These are phyloP conservation scores for Colletotrichum sp. DNA, from an alignment of 2,329 filamentous ascomycete species.

Conservation along the genomic window DNA sequence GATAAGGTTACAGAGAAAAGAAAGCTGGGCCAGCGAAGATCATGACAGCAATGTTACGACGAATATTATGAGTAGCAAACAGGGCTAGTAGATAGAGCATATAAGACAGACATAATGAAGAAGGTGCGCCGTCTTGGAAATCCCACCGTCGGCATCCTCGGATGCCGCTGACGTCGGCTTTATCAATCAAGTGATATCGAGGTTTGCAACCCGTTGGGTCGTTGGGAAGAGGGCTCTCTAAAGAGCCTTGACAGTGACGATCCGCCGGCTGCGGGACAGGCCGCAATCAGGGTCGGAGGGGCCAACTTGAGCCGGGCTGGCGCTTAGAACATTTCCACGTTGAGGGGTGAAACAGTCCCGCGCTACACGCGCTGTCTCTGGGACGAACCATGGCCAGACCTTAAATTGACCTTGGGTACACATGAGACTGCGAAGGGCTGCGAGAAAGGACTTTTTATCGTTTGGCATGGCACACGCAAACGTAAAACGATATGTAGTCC, in stretches of 20 bases:
- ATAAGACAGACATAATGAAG: not conserved
- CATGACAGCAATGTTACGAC: not conserved
- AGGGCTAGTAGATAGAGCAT: not conserved
- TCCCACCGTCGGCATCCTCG: no score
- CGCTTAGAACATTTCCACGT: not conserved
- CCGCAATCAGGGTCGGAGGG: not conserved
- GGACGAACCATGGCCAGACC: conserved; percentile 15
- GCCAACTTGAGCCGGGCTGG: not conserved
- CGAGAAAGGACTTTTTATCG: not conserved
- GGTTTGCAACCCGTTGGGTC: not conserved
- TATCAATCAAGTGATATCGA: not conserved
- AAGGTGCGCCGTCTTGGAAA: not conserved
- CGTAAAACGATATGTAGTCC: not conserved
- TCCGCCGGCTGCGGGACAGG: not conserved
- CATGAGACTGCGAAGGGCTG: not conserved
- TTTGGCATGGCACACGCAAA: not conserved
- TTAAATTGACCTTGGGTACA: conserved; percentile 8
- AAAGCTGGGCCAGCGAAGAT: not conserved
- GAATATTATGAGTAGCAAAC: not conserved
- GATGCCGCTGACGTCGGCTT: not conserved
- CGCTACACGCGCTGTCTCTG: not conserved
- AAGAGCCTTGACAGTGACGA: not conserved
- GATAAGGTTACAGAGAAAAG: not conserved
- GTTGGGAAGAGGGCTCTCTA: not conserved
- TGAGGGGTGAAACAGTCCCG: not conserved